phyloP scores from a whole-genome alignment of 768 basidiomycete genomes.

The Amanita fuliginea region DNA sequence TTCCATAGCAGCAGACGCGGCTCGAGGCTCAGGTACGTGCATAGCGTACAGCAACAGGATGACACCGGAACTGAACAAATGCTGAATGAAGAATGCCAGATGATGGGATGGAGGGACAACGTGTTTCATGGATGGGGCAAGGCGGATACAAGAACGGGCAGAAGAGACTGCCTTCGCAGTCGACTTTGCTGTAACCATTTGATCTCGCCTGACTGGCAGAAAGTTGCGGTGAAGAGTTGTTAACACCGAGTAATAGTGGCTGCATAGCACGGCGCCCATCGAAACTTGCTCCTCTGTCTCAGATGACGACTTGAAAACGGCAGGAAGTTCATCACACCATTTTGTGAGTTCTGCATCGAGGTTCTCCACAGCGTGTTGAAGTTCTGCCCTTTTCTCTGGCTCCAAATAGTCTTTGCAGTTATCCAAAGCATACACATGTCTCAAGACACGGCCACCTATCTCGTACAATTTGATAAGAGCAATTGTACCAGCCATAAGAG shows the following conservation, averaged over 20 bases:
- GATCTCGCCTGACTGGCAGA: conserved; percentile 68
- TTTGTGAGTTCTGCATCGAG: conserved; percentile 67
- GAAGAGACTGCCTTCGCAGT: conserved; percentile 73
- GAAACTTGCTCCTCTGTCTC: conserved; percentile 72
- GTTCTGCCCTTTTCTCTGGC: conserved; percentile 59
- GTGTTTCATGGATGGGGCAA: conserved; percentile 77
- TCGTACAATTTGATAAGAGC: conserved; percentile 71
- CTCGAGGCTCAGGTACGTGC: conserved; percentile 61
- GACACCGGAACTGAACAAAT: conserved; percentile 80
- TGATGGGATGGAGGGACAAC: conserved; percentile 81
- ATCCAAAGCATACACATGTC: conserved; percentile 76
- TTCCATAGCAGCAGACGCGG: conserved; percentile 66
- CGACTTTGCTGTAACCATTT: conserved; percentile 57
- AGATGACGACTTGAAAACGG: conserved; percentile 63
- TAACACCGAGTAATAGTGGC: conserved; percentile 81
- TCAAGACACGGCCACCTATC: conserved; percentile 73
- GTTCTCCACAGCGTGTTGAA: conserved; percentile 70
- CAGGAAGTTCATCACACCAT: conserved; percentile 77
- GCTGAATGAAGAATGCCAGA: conserved; percentile 83
- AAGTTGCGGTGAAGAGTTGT: conserved; percentile 86
- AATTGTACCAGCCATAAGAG: conserved; percentile 76
- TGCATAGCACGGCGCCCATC: conserved; percentile 78
- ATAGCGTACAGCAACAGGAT: conserved; percentile 80
- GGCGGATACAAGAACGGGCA: conserved; percentile 75
- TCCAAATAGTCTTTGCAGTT: conserved; percentile 65